Base-by-base conservation (phyloP, 2,329 filamentous ascomycete species). In the Clarireedia paspali region DNA sequence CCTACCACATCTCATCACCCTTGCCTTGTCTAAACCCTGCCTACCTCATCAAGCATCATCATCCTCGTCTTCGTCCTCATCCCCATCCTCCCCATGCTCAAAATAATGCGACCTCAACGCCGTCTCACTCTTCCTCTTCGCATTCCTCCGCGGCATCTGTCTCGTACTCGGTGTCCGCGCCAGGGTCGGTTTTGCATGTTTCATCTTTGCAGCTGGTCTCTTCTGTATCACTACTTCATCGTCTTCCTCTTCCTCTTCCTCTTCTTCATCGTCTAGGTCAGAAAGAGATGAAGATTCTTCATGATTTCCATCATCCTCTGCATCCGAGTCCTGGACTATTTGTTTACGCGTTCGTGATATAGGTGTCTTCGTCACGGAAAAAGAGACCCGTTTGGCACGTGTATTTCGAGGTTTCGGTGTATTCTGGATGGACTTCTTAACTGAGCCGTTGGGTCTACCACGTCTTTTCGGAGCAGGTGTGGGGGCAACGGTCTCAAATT, bases 41-140 rank as follows among this genome's bases (percentile, higher is more conserved):
- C 20, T 20, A 20, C 20, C 20, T 40, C 12, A 40, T 40, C 17
- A 12, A 40, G 14, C 38, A 14, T 40, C 38, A 15, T 5, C 38
- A 15, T 40, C 38, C 5, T 17, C 45, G 3, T 47, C 38, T 1
- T 17, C 45, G 3, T 47, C 45, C 2, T 63, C 60, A 44, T 63
- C 57, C 17, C 64, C 58, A 44, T 65, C 62, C 30, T 63, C 61
- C 45, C 48, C 52, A 50, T 66, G 57, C 53, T 66, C 60, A 56
- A 68, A 68, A 59, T 67, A 69, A 53, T 63, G 62, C 30, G 62
- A 65, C 50, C 49, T 64, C 50, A 68, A 57, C 14, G 57, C 63
- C 24, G 62, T 63, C 51, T 62, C 60, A 45, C 62, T 67, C 56
- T 63, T 67, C 52, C 59, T 60, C 23, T 64, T 58, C 9, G 66